Conservation (phyloP, 208 protist genomes). For the Eutreptiella sp. region DNA sequence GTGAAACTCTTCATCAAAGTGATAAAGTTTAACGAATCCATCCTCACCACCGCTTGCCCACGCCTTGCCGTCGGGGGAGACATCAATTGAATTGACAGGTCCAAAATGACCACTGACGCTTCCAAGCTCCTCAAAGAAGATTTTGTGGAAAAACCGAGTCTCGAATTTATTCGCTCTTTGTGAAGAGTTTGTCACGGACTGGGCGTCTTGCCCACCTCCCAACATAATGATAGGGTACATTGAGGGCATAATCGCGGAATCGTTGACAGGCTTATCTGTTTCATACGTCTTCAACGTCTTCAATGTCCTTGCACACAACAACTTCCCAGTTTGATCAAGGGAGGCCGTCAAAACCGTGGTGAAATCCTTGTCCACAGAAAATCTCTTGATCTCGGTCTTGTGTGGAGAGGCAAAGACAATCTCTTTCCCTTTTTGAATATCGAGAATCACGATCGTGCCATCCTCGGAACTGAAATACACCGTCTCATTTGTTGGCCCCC, state of each 20-base stretch:
- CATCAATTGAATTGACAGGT: constrained; percentile 92
- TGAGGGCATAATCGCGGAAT: constrained; percentile 85
- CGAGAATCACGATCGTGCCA: constrained; percentile 79
- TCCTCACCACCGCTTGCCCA: constrained; percentile 89
- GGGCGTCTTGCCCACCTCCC: constrained; percentile 94
- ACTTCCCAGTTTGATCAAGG: constrained; percentile 83
- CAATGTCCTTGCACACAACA: constrained; percentile 87
- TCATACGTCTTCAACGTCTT: constrained; percentile 87
- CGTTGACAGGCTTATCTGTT: constrained; percentile 90
- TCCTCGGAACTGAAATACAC: constrained; percentile 87
- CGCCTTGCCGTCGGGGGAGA: constrained; percentile 86
- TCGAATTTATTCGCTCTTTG: constrained; percentile 84
- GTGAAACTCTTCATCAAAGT: constrained; percentile 86
- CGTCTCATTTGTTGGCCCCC: constrained; percentile 90
- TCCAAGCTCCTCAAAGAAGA: constrained; percentile 88
- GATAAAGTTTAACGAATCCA: constrained; percentile 88
- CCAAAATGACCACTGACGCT: constrained; percentile 95
- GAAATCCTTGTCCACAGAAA: constrained; percentile 79
- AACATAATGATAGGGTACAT: constrained; percentile 81
- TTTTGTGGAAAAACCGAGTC: constrained; percentile 92
- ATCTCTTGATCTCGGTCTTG: constrained; percentile 64
- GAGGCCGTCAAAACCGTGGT: constrained; percentile 83
- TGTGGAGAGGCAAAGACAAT: constrained; percentile 52
- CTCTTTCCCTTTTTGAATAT: constrained; percentile 74
- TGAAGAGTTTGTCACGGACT: constrained; percentile 83